Percentiles rank a stretch among this genome's conserved stretches.
phyloP scores from a whole-genome alignment of 352 stramenopile species.

The Phytophthora agathidicida region DNA sequence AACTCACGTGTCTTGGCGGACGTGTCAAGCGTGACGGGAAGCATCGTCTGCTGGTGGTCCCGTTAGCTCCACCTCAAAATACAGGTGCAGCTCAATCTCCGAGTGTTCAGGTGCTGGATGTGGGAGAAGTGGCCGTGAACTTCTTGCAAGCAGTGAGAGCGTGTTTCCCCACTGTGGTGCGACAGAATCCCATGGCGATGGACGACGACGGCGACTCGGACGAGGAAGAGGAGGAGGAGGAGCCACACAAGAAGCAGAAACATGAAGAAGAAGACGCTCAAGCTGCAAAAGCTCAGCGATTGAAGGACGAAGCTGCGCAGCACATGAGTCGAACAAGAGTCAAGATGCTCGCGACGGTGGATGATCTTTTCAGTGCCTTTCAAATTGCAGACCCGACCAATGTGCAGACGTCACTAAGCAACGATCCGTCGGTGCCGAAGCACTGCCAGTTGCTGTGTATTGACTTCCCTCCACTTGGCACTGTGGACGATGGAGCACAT shows the following conservation, averaged over 20 bases:
- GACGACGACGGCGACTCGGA: slow-evolving; percentile 47
- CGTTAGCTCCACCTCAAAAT: slow-evolving; percentile 31
- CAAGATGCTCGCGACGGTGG: slow-evolving; percentile 48
- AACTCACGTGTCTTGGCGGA: slow-evolving; percentile 68
- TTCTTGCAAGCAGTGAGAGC: slow-evolving; percentile 58
- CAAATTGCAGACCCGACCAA: slow-evolving; percentile 37
- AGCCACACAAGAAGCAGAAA: slow-evolving; percentile 39
- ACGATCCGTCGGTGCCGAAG: slow-evolving; percentile 31
- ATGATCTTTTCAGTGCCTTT: slow-evolving; percentile 50
- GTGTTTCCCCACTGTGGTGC: slow-evolving; percentile 75
- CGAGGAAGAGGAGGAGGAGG: slow-evolving; percentile 37
- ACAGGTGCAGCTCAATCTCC: not conserved
- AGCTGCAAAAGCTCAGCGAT: slow-evolving; percentile 12
- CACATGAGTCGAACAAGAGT: slow-evolving; percentile 47
- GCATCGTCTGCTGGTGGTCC: slow-evolving; percentile 54
- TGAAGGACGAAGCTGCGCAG: slow-evolving; percentile 16
- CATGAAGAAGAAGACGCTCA: slow-evolving; percentile 10
- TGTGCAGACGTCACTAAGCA: slow-evolving; percentile 32
- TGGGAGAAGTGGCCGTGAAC: slow-evolving; percentile 58
- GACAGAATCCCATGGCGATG: slow-evolving; percentile 45
- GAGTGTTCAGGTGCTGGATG: slow-evolving; percentile 57
- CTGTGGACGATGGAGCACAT: not conserved
- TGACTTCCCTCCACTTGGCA: slow-evolving; percentile 45
- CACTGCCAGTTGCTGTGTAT: slow-evolving; percentile 61
- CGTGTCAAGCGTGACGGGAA: slow-evolving; percentile 52